phyloP scores from a whole-genome alignment of 768 basidiomycete genomes.

The Candolleomyces eurysporus region DNA sequence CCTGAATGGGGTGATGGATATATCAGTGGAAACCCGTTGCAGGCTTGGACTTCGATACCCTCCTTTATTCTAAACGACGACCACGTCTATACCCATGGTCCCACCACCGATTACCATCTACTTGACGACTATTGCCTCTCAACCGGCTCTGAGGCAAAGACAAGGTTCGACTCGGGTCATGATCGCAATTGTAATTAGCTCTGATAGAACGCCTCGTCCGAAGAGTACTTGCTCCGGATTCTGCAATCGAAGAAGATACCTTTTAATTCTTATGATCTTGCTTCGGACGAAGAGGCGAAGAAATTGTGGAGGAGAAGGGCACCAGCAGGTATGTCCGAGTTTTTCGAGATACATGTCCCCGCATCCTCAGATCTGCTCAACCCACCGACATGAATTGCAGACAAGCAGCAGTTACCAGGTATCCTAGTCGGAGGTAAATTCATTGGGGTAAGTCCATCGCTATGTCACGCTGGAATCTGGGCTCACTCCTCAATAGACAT shows the following conservation, averaged over 20 bases:
- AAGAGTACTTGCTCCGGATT: slow-evolving; percentile 80
- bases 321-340: slow-evolving; percentile 50
- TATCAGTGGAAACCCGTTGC: too few species aligned
- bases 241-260: slow-evolving; percentile 85
- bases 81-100: slow-evolving; percentile 42
- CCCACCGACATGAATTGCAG: slow-evolving; percentile 31
- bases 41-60: too few species aligned
- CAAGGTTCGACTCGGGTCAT: slow-evolving; percentile 52
- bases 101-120: slow-evolving; percentile 84
- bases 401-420: slow-evolving; percentile 82
- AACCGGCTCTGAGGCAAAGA: slow-evolving; percentile 71
- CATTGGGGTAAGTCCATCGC: slow-evolving; percentile 60
- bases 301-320: slow-evolving; percentile 79
- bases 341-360: background rate
- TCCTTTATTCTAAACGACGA: background rate
- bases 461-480: background rate
- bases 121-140: slow-evolving; percentile 86
- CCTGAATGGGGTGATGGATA: slow-evolving; percentile 4
- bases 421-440: slow-evolving; percentile 76
- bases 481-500: slow-evolving; percentile 43
- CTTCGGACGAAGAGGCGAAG: slow-evolving; percentile 81
- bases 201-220: background rate
- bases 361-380: background rate
- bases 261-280: slow-evolving; percentile 80
- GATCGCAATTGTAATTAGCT: background rate